A percentile compares a stretch with the other conserved stretches of the same genome.
Conservation (phyloP, 768 basidiomycete species). For the Pleurotus tuber-regium region DNA sequence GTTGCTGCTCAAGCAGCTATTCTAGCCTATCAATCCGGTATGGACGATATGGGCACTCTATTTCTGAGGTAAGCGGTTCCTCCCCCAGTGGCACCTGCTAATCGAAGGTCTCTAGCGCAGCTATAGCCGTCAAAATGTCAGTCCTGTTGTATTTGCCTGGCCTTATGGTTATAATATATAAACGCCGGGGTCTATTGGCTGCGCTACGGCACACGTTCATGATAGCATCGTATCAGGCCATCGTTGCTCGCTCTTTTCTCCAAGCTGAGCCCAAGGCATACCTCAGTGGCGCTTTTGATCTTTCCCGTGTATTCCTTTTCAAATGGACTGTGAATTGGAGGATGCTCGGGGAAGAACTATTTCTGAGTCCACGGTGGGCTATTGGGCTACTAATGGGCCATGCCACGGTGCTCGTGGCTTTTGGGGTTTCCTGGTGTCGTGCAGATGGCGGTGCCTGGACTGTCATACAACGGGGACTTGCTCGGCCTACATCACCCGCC, state of each 20-base stretch:
- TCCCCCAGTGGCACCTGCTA: neutral
- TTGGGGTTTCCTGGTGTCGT: conserved; percentile 78
- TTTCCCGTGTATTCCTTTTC: conserved; percentile 86
- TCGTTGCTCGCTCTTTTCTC: conserved; percentile 74
- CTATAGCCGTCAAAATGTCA: conserved; percentile 95
- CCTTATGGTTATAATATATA: conserved; percentile 78
- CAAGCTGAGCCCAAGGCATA: conserved; percentile 60
- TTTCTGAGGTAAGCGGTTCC: conserved; percentile 63
- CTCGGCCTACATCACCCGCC: conserved; percentile 49
- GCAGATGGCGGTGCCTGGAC: conserved; percentile 62
- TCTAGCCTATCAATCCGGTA: conserved; percentile 55
- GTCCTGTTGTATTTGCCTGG: conserved; percentile 88
- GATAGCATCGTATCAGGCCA: conserved; percentile 48
- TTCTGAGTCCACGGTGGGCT: conserved; percentile 65
- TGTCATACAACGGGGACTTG: conserved; percentile 55
- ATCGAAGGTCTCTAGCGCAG: conserved; percentile 59
- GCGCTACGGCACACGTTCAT: conserved; percentile 51
- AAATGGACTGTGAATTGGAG: conserved; percentile 99
- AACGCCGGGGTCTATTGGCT: conserved; percentile 56
- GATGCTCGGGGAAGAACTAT: conserved; percentile 73
- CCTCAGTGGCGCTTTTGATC: conserved; percentile 75
- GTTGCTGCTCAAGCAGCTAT: conserved; percentile 66
- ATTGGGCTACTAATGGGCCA: conserved; percentile 66
- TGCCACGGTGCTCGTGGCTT: conserved; percentile 50
- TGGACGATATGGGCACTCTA: conserved; percentile 61